These are phyloP conservation scores for Arthrobotrys musiformis DNA, from an alignment of 2,329 filamentous ascomycete genomes.

Conservation along the genomic window DNA sequence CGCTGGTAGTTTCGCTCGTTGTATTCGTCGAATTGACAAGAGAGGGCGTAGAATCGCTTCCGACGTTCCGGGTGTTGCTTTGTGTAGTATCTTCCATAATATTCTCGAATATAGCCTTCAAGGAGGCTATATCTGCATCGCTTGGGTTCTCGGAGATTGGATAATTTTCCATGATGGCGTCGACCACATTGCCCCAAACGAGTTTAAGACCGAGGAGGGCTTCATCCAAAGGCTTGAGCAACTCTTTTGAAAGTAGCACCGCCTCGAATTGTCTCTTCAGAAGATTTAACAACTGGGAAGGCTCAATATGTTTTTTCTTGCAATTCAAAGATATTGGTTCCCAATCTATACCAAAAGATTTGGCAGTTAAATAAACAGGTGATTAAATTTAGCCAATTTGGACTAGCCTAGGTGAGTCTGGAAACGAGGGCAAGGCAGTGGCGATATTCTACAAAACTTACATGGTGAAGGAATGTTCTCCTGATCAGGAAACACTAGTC, in stretches of 20 bases:
- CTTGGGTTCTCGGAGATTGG: not conserved
- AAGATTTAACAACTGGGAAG: slow-evolving; percentile 5
- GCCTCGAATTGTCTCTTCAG: slow-evolving; percentile 11
- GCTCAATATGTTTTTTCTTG: slow-evolving; percentile 14
- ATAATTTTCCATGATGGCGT: slow-evolving; percentile 7
- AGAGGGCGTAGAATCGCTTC: not conserved
- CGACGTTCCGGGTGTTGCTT: not conserved
- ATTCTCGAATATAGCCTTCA: slow-evolving; percentile 11
- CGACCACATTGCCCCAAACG: not conserved
- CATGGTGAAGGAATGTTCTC: slow-evolving; percentile 5
- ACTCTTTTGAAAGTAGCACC: not conserved
- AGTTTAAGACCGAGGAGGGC: not conserved
- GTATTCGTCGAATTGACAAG: not conserved
- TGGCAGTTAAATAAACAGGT: not conserved
- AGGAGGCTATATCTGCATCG: not conserved
- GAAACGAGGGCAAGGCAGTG: too few relatives aligned
- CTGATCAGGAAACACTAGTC: slow-evolving; percentile 6
- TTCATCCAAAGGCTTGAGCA: not conserved
- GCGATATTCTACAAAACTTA: not conserved
- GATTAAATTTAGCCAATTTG: not conserved
- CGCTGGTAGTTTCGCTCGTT: not conserved
- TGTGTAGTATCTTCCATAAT: not conserved
- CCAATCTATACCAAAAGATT: not conserved
- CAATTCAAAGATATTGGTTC: slow-evolving; percentile 15
- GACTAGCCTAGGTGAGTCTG: too few relatives aligned